These are phyloP conservation scores for Pleurotus citrinopileatus DNA, from an alignment of 768 basidiomycete genomes.

Conservation along the genomic window DNA sequence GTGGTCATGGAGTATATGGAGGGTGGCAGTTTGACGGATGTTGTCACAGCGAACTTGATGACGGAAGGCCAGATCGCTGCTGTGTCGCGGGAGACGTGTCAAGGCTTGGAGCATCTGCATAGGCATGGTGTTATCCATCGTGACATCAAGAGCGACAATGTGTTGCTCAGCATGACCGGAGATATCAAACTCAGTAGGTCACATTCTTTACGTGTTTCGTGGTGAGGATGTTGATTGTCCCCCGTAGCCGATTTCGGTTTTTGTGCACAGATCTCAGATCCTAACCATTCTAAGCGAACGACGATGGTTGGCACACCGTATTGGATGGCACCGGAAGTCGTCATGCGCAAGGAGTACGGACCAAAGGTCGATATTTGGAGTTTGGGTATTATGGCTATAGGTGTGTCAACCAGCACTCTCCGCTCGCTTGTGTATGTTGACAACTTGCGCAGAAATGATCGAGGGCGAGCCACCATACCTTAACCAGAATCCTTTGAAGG, in stretches of 20 bases:
- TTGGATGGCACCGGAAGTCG: slow-evolving; percentile 99
- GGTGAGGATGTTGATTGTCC: slow-evolving; percentile 7
- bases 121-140: slow-evolving; percentile 97
- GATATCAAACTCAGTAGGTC: slow-evolving; percentile 97
- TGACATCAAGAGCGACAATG: slow-evolving; percentile 99
- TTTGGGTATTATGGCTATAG: slow-evolving; percentile 94
- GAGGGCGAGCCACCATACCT: slow-evolving; percentile 97
- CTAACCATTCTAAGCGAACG: slow-evolving; percentile 87
- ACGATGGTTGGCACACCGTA: slow-evolving; percentile 99
- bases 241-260: slow-evolving; percentile 97
- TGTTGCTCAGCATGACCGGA: slow-evolving; percentile 86
- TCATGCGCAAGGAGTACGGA: slow-evolving; percentile 96
- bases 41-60: slow-evolving; percentile 95
- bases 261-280: slow-evolving; percentile 93
- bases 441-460: slow-evolving; percentile 76
- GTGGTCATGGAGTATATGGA: slow-evolving; percentile 99
- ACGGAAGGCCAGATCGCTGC: slow-evolving; percentile 98
- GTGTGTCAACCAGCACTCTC: slow-evolving; percentile 37
- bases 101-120: slow-evolving; percentile 93
- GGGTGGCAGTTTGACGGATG: slow-evolving; percentile 91
- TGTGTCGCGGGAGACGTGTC: slow-evolving; percentile 87
- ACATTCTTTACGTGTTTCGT: not conserved
- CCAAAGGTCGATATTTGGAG: slow-evolving; percentile 99
- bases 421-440: not conserved
- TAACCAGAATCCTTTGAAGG: slow-evolving; percentile 95